Percentiles rank a stretch among this genome's conserved stretches.
Conservation (phyloP, 83 land plant genomes). For the Diphasiastrum complanatum region DNA sequence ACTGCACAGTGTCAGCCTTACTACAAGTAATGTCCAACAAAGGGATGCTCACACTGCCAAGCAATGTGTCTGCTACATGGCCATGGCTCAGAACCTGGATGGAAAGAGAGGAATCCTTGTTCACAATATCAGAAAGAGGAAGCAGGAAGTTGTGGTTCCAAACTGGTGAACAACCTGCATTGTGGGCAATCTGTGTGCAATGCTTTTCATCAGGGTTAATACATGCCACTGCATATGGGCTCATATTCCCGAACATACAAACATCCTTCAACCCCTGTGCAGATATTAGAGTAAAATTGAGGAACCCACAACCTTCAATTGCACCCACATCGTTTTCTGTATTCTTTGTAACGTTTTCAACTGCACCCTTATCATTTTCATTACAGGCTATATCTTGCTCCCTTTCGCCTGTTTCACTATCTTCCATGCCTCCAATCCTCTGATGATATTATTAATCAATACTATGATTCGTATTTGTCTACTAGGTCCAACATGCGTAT, state of each 20-base stretch:
- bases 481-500: no score
- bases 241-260: conserved; percentile 6
- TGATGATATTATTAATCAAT: no score
- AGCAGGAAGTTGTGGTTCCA: conserved; percentile 5
- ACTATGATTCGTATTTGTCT: no score
- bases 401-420: no score
- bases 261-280: conserved; percentile 5
- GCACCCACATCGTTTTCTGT: no score
- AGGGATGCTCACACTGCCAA: conserved; percentile 5
- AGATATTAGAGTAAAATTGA: not conserved
- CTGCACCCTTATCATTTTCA: no score
- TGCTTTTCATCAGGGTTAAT: not conserved
- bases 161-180: not conserved
- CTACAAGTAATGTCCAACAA: not conserved
- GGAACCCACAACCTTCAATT: no score
- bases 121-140: not conserved
- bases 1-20: not conserved
- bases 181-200: conserved; percentile 6
- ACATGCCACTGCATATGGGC: conserved; percentile 13
- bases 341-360: no score
- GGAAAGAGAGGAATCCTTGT: not conserved
- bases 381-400: no score
- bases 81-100: conserved; percentile 3
- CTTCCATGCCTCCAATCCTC: no score
- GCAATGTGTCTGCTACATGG: not conserved